Evolutionary conservation across 768 basidiomycete species (phyloP).

Genomic region (Suillus subalutaceus): DNA sequence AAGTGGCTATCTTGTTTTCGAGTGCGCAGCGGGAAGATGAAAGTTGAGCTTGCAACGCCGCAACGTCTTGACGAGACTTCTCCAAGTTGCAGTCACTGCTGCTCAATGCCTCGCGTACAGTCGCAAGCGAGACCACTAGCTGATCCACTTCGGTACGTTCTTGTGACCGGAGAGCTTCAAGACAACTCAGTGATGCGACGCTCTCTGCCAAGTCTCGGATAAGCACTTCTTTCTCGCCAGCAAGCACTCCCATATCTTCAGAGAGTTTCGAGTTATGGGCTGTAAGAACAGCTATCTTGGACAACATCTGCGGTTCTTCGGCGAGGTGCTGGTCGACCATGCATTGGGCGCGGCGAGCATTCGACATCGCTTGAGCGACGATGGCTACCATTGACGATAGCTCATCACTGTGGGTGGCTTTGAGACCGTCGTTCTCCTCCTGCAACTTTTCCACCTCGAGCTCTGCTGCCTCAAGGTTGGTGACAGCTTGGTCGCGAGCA

Average conservation of each 20-base stretch:
- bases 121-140: constrained; percentile 27
- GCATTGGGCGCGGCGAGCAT: constrained; percentile 28
- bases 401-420: constrained; percentile 34
- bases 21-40: constrained; percentile 20
- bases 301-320: background rate
- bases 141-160: constrained; percentile 17
- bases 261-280: constrained; percentile 19
- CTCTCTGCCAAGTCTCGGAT: background rate
- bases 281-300: constrained; percentile 21
- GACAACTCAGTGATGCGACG: constrained; percentile 12
- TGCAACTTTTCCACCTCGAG: constrained; percentile 56
- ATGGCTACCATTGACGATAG: constrained; percentile 42
- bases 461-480: constrained; percentile 61
- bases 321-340: constrained; percentile 8
- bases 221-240: constrained; percentile 4
- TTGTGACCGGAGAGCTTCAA: constrained; percentile 16
- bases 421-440: constrained; percentile 23
- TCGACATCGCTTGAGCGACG: constrained; percentile 38
- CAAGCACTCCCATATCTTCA: constrained; percentile 20
- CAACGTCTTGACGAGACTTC: constrained; percentile 7
- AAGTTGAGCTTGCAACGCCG: constrained; percentile 24
- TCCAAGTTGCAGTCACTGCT: constrained; percentile 18
- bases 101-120: constrained; percentile 23
- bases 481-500: constrained; percentile 65
- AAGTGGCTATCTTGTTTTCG: constrained; percentile 11